Base-by-base conservation (phyloP, 306 rosid genomes). In the Acmispon strigosus region DNA sequence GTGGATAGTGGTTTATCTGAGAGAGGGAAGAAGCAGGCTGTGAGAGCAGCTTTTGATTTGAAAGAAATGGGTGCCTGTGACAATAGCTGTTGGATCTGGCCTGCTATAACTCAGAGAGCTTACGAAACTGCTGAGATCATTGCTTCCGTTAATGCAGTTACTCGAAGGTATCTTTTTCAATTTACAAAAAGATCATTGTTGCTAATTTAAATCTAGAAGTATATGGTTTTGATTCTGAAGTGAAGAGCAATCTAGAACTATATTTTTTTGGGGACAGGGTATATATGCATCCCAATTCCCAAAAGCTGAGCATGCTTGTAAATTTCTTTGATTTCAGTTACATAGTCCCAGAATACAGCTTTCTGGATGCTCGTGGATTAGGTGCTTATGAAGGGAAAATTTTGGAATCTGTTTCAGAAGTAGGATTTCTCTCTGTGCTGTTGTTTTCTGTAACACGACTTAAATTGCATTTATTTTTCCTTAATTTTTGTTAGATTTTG, bases 21-120 rank as follows among this genome's bases (percentile, higher is more conserved):
- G 64, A 86, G 77, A 75, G 97, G 97, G 66, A 94, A 87, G 84
- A 94, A 87, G 70, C 92, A 90, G 66, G 50, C 86, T 0, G 20
- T 87, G 20, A 85, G 70, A 74, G 81, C 90, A 5, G 97, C 97
- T 77, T 89, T 86, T 57, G 90, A 88, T 44, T 83, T 94, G 75
- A 87, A 89, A 81, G 85, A 82, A 74, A 82, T 82, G 90, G 95
- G 85, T 11, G 92, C 96, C n/a, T 94, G 97, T 88, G 97, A 83
- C 3, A 84, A 64, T 6, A 83, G 82, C 69, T 90, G 98, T 76
- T 94, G 98, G 97, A 94, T 90, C 3, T 94, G 98, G 98, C 88
- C 98, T 77, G 94, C 96, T 29, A 94, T 94, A 4, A 94, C 98
- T 69, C 98, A 90, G 77, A 86, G 97, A 79, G 98, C 97, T 84